Evolutionary conservation across 208 protist species (phyloP), one percentile per base, ranked within the genome.

Genomic region (Paratrypanosoma confusum): DNA sequence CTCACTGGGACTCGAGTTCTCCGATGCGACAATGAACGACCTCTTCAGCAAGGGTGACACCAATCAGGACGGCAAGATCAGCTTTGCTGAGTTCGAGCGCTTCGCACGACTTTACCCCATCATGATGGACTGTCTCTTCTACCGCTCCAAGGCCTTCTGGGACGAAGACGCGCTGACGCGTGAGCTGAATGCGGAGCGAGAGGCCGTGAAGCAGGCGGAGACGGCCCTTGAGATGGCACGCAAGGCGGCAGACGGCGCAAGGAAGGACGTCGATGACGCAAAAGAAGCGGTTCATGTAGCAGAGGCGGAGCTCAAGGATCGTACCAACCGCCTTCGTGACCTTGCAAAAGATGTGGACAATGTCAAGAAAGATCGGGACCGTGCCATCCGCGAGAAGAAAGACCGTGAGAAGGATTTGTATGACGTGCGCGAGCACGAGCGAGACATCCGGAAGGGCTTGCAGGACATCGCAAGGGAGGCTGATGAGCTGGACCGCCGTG

Each of bases 91-190:
- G 75, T 94, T 89, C 54, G 81, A 90, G 72, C 81, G 80, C 37
- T 91, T 94, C 58, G 72, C 70, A 4, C 60, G 69, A 11, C 46
- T 86, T 11, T 94, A 94, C 59, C 86, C 86, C 20, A 94, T 90
- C 58, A 86, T 94, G 78, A 78, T 54, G 17, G 81, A 94, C 62
- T 91, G 81, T 53, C 65, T 94, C 14, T 94, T 78, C 60, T 90
- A 86, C 60, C 78, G 86, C 43, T 84, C 66, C 37, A 91, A 89
- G 70, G 81, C 81, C n/a, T 87, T 87, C 50, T 91, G 81, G 82
- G 80, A 89, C 38, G 81, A 94, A 59, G 80, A 89, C 47, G 75
- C 86, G 61, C 50, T 91, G 25, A 74, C 65, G 32, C 83, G 84
- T 41, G 71, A 82, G 4, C 87, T 94, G 40, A 59, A 88, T 46